Conservation (phyloP, 805 yeast species). For the Saccharomycopsis lassenensis region DNA sequence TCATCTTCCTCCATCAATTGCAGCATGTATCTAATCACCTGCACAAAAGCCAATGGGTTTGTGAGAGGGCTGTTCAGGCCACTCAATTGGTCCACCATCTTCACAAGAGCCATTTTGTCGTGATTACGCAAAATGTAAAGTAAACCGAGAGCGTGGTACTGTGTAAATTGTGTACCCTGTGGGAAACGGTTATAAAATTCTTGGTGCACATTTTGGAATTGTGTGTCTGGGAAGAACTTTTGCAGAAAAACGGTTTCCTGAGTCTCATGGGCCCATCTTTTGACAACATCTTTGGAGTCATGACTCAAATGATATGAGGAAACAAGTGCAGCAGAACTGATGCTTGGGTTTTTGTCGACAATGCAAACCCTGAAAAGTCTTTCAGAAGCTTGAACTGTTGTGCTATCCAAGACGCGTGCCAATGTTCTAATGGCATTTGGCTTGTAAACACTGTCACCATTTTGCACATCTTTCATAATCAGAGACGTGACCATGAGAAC, state of each 20-base stretch:
- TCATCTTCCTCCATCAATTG: conserved; percentile 63
- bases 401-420: conserved; percentile 77
- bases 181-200: conserved; percentile 32
- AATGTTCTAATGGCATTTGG: conserved; percentile 93
- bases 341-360: conserved; percentile 79
- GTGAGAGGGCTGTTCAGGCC: conserved; percentile 49
- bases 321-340: conserved; percentile 89
- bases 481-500: conserved; percentile 96
- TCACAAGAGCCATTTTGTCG: conserved; percentile 89
- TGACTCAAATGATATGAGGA: conserved; percentile 86
- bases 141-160: conserved; percentile 91
- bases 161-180: conserved; percentile 69
- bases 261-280: conserved; percentile 89
- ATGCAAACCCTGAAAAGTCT: conserved; percentile 85
- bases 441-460: conserved; percentile 72
- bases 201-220: conserved; percentile 19
- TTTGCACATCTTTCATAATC: conserved; percentile 95
- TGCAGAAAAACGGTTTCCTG: conserved; percentile 74
- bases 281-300: conserved; percentile 82
- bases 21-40: conserved; percentile 73
- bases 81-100: conserved; percentile 70
- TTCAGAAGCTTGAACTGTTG: conserved; percentile 89
- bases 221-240: conserved; percentile 29
- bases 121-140: conserved; percentile 79
- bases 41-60: conserved; percentile 74